These are phyloP conservation scores for Calonectria hawksworthii DNA, from an alignment of 2,329 filamentous ascomycete genomes.

Conservation along the genomic window DNA sequence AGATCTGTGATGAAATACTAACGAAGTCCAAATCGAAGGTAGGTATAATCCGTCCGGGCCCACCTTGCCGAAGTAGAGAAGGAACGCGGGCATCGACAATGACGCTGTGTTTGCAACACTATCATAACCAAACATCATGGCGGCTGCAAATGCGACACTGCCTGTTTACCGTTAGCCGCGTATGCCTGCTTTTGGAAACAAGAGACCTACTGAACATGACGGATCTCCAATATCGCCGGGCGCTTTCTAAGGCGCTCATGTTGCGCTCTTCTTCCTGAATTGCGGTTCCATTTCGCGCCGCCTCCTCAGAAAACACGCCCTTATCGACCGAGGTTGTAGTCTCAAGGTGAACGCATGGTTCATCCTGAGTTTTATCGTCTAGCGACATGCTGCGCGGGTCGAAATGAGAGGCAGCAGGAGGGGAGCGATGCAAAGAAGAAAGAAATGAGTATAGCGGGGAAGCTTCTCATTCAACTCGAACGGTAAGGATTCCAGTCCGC, in stretches of 20 bases:
- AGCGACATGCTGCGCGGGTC: background rate
- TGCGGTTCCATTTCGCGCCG: slow-evolving; percentile 9
- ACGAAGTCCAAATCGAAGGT: slow-evolving; percentile 27
- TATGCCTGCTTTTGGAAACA: background rate
- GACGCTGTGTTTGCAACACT: slow-evolving; percentile 23
- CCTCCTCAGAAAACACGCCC: slow-evolving; percentile 17
- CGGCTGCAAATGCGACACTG: slow-evolving; percentile 23
- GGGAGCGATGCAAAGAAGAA: background rate
- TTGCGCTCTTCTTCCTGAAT: slow-evolving; percentile 19
- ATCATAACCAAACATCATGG: slow-evolving; percentile 27
- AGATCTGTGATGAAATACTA: background rate
- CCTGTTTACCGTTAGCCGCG: background rate
- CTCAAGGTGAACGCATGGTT: slow-evolving; percentile 18
- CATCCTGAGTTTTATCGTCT: slow-evolving; percentile 2
- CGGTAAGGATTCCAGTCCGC: background rate
- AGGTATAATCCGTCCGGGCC: slow-evolving; percentile 11
- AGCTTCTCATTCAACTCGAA: background rate
- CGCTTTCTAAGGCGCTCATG: slow-evolving; percentile 4
- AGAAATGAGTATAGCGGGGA: background rate
- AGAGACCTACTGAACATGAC: slow-evolving; percentile 18
- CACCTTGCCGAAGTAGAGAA: slow-evolving; percentile 17
- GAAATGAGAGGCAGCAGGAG: background rate
- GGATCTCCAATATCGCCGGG: background rate
- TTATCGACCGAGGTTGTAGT: slow-evolving; percentile 14
- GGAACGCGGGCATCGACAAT: slow-evolving; percentile 22